Base-by-base conservation (phyloP, 1,139 yeast species). In the Debaryomyces coudertii region DNA sequence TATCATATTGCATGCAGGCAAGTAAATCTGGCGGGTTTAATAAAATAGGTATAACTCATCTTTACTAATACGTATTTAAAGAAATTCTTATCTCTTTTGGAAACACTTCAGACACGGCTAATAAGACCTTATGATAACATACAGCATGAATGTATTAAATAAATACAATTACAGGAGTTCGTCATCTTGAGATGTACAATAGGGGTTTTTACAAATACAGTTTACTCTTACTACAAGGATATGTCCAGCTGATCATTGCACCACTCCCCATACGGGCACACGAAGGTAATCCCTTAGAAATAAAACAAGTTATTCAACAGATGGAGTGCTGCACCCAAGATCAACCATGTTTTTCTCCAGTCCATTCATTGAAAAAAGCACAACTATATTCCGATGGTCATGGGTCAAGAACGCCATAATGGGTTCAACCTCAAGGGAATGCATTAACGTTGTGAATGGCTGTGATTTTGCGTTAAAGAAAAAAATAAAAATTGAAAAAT, bases 311-410 rank as follows among this genome's bases (percentile, higher is more conserved):
- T 69, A 65, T 70, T 65, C 55, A 53, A 68, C 81, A 62, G 73
- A 82, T 80, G 87, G 76, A 71, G 67, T 75, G 83, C 83, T 82
- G 90, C 90, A 85, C 90, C 90, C 90, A 82, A 85, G 90, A 85
- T 76, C 82, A 68, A 73, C 77, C 66, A 66, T 63, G 69, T 77
- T 76, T 54, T 55, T 83, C 88, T 84, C 83, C 89, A 82, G 87
- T 76, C 79, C 87, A 77, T 61, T 58, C 57, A 58, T 54, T 53
- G 61, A 57, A 61, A 54, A 48, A 51, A 52, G 57, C 61, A 68
- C 74, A 70, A 74, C 80, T 67, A 74, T 77, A 79, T 77, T 76
- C 85, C 76, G 73, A 72, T 73, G 74, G 86, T 84, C 89, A 82
- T 84, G 90, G 90, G 88, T 72, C 87, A 74, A 42, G 80, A 76